Conservation (phyloP, 768 basidiomycete genomes). For the Boletus sp. region DNA sequence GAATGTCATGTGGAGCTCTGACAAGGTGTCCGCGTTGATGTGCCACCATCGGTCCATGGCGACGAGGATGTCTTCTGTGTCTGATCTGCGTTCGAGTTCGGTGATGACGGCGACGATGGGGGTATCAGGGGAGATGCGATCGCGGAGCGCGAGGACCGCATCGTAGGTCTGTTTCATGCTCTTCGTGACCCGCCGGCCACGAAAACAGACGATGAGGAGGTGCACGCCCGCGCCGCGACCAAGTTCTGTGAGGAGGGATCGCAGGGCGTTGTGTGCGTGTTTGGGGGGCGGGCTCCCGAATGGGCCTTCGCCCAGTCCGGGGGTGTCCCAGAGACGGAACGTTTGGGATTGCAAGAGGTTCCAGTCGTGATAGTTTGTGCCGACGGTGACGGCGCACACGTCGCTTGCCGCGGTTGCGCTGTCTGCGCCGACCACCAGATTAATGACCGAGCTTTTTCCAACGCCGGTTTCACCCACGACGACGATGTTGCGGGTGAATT, state of each 20-base stretch:
- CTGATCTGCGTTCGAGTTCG: conserved; percentile 15
- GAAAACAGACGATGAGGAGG: conserved; percentile 20
- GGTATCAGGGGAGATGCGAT: conserved; percentile 14
- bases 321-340: conserved; percentile 27
- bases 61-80: conserved; percentile 1
- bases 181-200: conserved; percentile 17
- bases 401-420: conserved; percentile 17
- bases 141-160: conserved; percentile 13
- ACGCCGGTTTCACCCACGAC: conserved; percentile 39
- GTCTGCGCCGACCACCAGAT: conserved; percentile 14
- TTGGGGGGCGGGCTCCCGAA: conserved; percentile 6
- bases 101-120: conserved; percentile 21
- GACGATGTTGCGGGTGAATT: conserved; percentile 31
- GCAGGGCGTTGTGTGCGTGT: conserved; percentile 18
- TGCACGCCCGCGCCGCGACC: conserved; percentile 13
- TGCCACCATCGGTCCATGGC: conserved; percentile 25
- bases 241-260: conserved; percentile 22
- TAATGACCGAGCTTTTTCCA: conserved; percentile 24
- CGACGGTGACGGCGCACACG: conserved; percentile 15
- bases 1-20: conserved; percentile 10
- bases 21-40: conserved; percentile 10
- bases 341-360: conserved; percentile 17
- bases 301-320: conserved; percentile 17
- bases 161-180: conserved; percentile 22
- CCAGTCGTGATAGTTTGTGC: conserved; percentile 26